Percentiles rank a stretch among this genome's conserved stretches.
Conservation (phyloP, 768 basidiomycete genomes). For the Tulasnella sp. region DNA sequence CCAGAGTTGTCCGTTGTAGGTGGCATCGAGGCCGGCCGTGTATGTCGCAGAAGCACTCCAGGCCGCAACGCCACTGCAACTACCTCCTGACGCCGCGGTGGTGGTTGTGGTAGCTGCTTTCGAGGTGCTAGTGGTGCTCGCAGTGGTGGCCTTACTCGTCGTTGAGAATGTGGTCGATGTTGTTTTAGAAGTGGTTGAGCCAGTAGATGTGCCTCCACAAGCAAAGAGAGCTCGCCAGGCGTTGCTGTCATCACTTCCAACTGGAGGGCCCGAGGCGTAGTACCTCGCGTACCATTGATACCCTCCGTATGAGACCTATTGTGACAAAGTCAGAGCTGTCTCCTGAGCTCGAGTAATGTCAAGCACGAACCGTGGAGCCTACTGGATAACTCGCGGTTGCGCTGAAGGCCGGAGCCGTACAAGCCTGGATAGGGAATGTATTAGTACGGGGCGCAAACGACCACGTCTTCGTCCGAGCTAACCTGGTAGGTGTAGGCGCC, state of each 20-base stretch:
- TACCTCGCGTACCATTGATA: conserved; percentile 17
- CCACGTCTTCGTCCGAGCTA: no score
- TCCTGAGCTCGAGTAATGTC: neutral
- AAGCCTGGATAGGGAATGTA: neutral
- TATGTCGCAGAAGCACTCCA: conserved; percentile 1
- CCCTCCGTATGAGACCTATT: neutral
- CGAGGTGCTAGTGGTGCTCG: no score
- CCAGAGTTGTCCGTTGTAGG: neutral
- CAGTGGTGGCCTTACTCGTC: no score
- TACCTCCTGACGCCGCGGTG: neutral
- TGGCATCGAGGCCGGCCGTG: neutral
- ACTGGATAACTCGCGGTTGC: neutral
- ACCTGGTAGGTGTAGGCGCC: conserved; percentile 6
- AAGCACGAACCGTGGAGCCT: neutral
- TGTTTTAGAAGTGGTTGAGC: neutral
- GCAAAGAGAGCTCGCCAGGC: conserved; percentile 16
- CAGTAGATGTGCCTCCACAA: conserved; percentile 2
- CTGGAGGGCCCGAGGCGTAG: conserved; percentile 12
- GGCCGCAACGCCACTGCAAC: neutral
- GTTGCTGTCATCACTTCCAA: conserved; percentile 5
- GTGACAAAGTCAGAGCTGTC: no score
- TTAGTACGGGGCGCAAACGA: no score
- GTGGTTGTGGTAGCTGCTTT: neutral
- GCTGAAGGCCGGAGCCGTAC: conserved; percentile 4
- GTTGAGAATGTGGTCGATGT: no score